These are phyloP conservation scores for Fusarium sp. DNA, from an alignment of 2,329 filamentous ascomycete genomes.

Conservation along the genomic window DNA sequence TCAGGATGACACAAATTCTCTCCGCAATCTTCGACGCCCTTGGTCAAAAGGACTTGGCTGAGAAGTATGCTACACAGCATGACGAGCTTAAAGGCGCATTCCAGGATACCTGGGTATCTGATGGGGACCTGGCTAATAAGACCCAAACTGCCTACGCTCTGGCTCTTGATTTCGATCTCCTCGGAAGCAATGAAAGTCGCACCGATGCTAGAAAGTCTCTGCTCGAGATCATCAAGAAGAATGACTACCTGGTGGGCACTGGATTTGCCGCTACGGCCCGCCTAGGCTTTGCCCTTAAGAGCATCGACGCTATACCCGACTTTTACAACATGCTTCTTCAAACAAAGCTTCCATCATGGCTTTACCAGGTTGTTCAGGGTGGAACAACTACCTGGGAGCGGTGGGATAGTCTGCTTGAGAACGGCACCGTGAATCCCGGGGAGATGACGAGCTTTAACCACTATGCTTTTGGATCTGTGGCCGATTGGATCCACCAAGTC, in stretches of 20 bases:
- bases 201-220: slow-evolving; percentile 44
- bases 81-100: slow-evolving; percentile 48
- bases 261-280: slow-evolving; percentile 52
- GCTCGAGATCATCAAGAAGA: slow-evolving; percentile 52
- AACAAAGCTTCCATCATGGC: slow-evolving; percentile 62
- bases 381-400: slow-evolving; percentile 68
- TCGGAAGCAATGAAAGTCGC: slow-evolving; percentile 38
- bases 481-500: slow-evolving; percentile 62
- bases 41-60: slow-evolving; percentile 42
- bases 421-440: slow-evolving; percentile 62
- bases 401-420: slow-evolving; percentile 63
- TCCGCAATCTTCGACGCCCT: slow-evolving; percentile 54
- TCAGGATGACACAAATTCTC: slow-evolving; percentile 58
- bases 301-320: slow-evolving; percentile 49
- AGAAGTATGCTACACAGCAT: slow-evolving; percentile 41
- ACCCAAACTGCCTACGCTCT: slow-evolving; percentile 60
- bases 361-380: slow-evolving; percentile 63
- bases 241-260: slow-evolving; percentile 57
- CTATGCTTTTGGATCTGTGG: slow-evolving; percentile 65
- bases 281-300: slow-evolving; percentile 11
- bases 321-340: slow-evolving; percentile 66
- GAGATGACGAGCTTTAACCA: slow-evolving; percentile 68
- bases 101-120: slow-evolving; percentile 51
- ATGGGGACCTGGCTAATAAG: slow-evolving; percentile 52
- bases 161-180: slow-evolving; percentile 57